Evolutionary conservation across 805 yeast species (phyloP).

Genomic region (Tetrapisispora arboricola): DNA sequence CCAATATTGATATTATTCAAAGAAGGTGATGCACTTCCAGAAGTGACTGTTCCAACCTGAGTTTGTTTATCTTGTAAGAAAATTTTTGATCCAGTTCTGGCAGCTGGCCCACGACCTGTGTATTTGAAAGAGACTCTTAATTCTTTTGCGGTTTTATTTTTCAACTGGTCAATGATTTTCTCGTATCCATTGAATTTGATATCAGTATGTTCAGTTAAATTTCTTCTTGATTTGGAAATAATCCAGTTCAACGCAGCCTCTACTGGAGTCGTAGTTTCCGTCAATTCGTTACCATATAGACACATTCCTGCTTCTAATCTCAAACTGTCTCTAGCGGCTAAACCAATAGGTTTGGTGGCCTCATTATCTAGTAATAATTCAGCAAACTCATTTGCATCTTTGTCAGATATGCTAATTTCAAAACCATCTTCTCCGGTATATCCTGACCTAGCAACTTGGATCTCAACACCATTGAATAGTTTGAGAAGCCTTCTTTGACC

Average conservation of each 20-base stretch:
- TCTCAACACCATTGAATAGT: slow-evolving; percentile 31
- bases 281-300: slow-evolving; percentile 85
- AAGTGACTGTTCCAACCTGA: slow-evolving; percentile 45
- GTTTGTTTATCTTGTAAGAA: slow-evolving; percentile 44
- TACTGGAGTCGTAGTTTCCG: slow-evolving; percentile 71
- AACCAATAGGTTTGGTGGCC: slow-evolving; percentile 74
- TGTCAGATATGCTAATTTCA: slow-evolving; percentile 70
- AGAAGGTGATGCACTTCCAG: slow-evolving; percentile 60
- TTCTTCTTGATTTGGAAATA: slow-evolving; percentile 69
- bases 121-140: slow-evolving; percentile 64
- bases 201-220: slow-evolving; percentile 17
- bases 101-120: slow-evolving; percentile 76
- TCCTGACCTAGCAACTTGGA: slow-evolving; percentile 89
- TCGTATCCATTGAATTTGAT: slow-evolving; percentile 66
- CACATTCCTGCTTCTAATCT: slow-evolving; percentile 98
- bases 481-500: slow-evolving; percentile 46
- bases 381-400: slow-evolving; percentile 51
- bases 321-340: slow-evolving; percentile 96
- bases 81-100: slow-evolving; percentile 68
- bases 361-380: slow-evolving; percentile 43
- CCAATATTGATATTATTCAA: slow-evolving; percentile 72
- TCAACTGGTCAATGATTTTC: slow-evolving; percentile 58
- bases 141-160: slow-evolving; percentile 46
- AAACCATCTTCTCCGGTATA: slow-evolving; percentile 99
- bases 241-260: slow-evolving; percentile 89